Base-by-base conservation (phyloP, 2,329 filamentous ascomycete species). In the Metarhizium rileyi region DNA sequence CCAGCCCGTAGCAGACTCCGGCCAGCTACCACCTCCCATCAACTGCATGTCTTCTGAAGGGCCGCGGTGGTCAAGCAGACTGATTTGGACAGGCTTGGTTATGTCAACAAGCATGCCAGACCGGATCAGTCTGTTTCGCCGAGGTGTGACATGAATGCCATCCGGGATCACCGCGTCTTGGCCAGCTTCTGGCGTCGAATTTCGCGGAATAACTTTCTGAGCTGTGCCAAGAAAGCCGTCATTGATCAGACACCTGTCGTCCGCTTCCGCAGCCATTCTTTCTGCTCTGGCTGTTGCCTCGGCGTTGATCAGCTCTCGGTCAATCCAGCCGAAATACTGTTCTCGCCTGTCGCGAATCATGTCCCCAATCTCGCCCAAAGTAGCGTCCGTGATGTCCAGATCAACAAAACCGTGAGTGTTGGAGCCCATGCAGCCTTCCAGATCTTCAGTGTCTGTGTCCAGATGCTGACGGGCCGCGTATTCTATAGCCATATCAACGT, bases 311-410 rank as follows among this genome's bases (percentile, higher is more conserved):
- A 46, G n/a, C 3, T 49, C 40, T 8, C 51, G 12, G 25, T 58
- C 27, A 20, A 60, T 25, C 54, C 56, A 60, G 0, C 54, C 54
- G 10, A 49, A 49, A 1, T 50, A 42, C 0, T 45, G 18, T 3
- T 53, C 55, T 5, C 44, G 47, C 14, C 46, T 18, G 5, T 62
- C 27, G 16, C 49, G 33, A 5, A 49, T 46, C 12, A 35, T 44
- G 23, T 62, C 59, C 23, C 58, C 33, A 9, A 42, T 50, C 5
- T 63, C 58, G 22, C 53, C 51, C 4, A 63, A 25, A 7, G 64
- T 51, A 7, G 49, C 36, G 8, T 40, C 33, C 18, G 63, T 56
- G 1, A 64, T 53, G 4, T 52, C 30, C 12, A 66, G 30, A 5
- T 50, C 48, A 9, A 65, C 36, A 43, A 65, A 65, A 22, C 56